Conservation (phyloP, 768 basidiomycete species). For the Suillus fuscotomentosus region DNA sequence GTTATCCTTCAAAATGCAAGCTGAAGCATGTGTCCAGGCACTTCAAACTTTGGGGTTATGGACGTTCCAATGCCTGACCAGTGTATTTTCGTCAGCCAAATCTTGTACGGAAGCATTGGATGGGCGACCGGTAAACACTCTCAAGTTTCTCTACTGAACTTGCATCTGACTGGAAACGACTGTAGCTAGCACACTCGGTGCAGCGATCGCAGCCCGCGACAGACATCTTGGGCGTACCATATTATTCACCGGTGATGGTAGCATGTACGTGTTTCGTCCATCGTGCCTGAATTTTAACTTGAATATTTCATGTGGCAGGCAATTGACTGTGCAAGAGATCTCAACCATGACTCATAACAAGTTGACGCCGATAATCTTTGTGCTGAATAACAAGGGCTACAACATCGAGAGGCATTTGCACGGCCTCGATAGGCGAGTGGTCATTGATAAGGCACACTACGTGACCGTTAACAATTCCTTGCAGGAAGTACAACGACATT, state of each 20-base stretch:
- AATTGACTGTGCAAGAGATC: slow-evolving; percentile 79
- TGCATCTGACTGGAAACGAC: background rate
- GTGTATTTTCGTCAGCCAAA: slow-evolving; percentile 65
- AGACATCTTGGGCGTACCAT: slow-evolving; percentile 62
- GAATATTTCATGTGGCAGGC: slow-evolving; percentile 37
- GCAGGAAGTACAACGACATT: slow-evolving; percentile 85
- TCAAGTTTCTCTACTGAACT: background rate
- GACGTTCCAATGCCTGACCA: slow-evolving; percentile 78
- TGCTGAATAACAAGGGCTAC: slow-evolving; percentile 81
- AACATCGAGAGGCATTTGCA: slow-evolving; percentile 84
- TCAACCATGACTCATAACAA: slow-evolving; percentile 77
- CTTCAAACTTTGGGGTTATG: slow-evolving; percentile 82
- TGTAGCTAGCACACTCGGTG: slow-evolving; percentile 66
- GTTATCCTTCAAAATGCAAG: background rate
- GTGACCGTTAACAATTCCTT: slow-evolving; percentile 5
- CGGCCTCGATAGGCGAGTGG: slow-evolving; percentile 50
- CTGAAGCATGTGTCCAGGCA: slow-evolving; percentile 40
- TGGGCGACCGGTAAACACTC: slow-evolving; percentile 68
- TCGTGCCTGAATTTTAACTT: slow-evolving; percentile 6
- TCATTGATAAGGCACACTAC: background rate
- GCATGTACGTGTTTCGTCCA: slow-evolving; percentile 47
- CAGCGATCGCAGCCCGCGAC: slow-evolving; percentile 77
- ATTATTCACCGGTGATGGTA: slow-evolving; percentile 85
- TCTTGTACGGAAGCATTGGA: slow-evolving; percentile 92
- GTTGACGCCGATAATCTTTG: slow-evolving; percentile 80